Evolutionary conservation across 2,329 filamentous ascomycete species (phyloP), one percentile per base, ranked within the genome.

Genomic region (Cytospora chrysosperma): DNA sequence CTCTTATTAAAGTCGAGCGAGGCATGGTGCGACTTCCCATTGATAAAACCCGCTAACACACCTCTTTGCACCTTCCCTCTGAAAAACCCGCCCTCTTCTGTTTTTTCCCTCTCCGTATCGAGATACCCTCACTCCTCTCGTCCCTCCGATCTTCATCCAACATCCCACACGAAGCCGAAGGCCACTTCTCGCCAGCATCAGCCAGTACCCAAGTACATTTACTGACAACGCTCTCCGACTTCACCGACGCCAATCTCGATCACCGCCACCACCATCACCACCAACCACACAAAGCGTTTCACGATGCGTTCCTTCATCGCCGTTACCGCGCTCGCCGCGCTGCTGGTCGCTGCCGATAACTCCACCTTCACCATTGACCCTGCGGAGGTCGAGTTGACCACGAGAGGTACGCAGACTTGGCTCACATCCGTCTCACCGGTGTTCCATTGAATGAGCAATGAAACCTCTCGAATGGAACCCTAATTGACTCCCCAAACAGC

Each of bases 311-410:
- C 72, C 67, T 73, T 74, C 67, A 66, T 75, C 65, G 72, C 77
- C 65, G 65, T 79, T 67, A 69, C 79, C 68, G 77, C 78, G 72
- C 73, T 83, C 68, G 81, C 81, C 68, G 74, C 77, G 66, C 68
- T 78, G 62, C 70, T 75, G 64, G 78, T 77, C 67, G 77, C 75
- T 65, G 79, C 80, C 56, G 76, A 78, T 60, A 80, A 79, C 73
- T 83, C 79, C 70, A 79, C 74, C 43, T 66, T 66, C 57, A 21
- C 54, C 59, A 78, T 85, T 66, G 69, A 81, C 68, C 72, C 78
- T 30, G 69, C 54, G 67, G 54, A 62, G 5, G 74, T 83, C 30
- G 54, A 72, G 2, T 66, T 74, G 26, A 67, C 69, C 37, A 66
- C 65, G 13, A 75, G 76, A 73, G 74, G 82, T 84, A 76, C 68